Percentiles rank a stretch among this genome's conserved stretches.
These are phyloP conservation scores for Fusarium verrucosum DNA, from an alignment of 2,329 filamentous ascomycete genomes.

Conservation along the genomic window DNA sequence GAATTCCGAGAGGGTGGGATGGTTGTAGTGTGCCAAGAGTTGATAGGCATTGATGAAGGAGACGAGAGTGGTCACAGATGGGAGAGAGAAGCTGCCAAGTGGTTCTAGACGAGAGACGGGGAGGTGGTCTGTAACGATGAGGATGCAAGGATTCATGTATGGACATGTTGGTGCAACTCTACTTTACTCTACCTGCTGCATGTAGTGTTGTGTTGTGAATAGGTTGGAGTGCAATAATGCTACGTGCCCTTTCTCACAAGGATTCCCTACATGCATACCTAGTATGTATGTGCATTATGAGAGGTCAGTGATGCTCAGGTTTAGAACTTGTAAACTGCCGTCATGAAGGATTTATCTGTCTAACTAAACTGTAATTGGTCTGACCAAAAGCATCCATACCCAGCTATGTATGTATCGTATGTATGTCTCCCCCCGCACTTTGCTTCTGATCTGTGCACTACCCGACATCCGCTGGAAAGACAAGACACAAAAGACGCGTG, in stretches of 20 bases:
- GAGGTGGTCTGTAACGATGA: background rate
- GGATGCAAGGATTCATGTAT: background rate
- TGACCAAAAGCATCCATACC: background rate
- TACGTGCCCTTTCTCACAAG: background rate
- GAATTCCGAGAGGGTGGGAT: background rate
- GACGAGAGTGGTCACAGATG: background rate
- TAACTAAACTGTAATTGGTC: background rate
- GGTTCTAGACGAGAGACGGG: slow-evolving; percentile 10
- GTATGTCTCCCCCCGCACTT: slow-evolving; percentile 39
- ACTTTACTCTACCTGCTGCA: background rate
- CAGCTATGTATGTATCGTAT: too few relatives aligned
- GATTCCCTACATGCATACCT: too few relatives aligned
- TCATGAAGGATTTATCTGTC: too few relatives aligned
- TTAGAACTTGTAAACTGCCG: too few relatives aligned
- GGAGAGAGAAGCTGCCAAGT: slow-evolving; percentile 12
- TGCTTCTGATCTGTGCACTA: slow-evolving; percentile 20
- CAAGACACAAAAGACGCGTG: slow-evolving; percentile 17
- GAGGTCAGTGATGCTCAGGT: too few relatives aligned
- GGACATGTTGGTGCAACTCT: background rate
- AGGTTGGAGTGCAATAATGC: too few relatives aligned
- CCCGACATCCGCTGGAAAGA: slow-evolving; percentile 11
- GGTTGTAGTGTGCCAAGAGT: slow-evolving; percentile 29
- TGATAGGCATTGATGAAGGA: slow-evolving; percentile 13
- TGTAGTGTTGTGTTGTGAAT: background rate
- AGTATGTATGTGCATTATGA: too few relatives aligned